These are phyloP conservation scores for Scheffersomyces segobiensis DNA, from an alignment of 1,139 yeast species.

Conservation along the genomic window DNA sequence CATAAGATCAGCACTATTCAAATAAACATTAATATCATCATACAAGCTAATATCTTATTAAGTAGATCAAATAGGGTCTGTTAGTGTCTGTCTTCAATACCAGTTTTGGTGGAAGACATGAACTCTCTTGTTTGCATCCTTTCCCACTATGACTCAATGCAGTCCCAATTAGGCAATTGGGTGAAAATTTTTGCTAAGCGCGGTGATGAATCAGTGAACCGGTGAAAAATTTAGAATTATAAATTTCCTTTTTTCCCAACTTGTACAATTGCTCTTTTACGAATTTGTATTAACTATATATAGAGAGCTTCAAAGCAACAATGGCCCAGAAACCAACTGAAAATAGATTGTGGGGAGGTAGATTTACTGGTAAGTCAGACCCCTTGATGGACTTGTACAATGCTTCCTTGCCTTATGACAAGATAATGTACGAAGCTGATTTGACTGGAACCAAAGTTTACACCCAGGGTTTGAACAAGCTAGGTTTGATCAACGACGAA, in stretches of 20 bases:
- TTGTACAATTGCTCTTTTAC: neutral
- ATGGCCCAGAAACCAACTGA: conserved; percentile 46
- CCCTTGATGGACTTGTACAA: conserved; percentile 97
- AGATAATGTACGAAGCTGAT: conserved; percentile 93
- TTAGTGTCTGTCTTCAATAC: no score
- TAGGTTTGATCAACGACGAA: conserved; percentile 68
- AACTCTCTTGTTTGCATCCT: neutral
- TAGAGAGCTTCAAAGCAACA: neutral
- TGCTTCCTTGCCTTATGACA: conserved; percentile 94
- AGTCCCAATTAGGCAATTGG: conserved; percentile 23
- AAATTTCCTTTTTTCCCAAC: conserved; percentile 3
- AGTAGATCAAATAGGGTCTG: no score
- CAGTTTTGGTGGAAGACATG: no score
- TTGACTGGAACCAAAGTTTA: conserved; percentile 91
- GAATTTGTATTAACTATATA: neutral
- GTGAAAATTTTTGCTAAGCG: conserved; percentile 24
- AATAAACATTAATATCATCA: no score
- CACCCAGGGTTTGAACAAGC: conserved; percentile 79
- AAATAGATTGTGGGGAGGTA: conserved; percentile 94
- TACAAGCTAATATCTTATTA: no score
- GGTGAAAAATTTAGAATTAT: conserved; percentile 4
- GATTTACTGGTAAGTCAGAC: conserved; percentile 95
- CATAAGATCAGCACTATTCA: neutral
- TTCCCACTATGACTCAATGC: conserved; percentile 1
- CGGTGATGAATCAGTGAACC: conserved; percentile 31